A percentile compares a stretch with the other conserved stretches of the same genome.
These are phyloP conservation scores for Sideroxylon spinosum DNA, from an alignment of 179 eudicot genomes.

Conservation along the genomic window DNA sequence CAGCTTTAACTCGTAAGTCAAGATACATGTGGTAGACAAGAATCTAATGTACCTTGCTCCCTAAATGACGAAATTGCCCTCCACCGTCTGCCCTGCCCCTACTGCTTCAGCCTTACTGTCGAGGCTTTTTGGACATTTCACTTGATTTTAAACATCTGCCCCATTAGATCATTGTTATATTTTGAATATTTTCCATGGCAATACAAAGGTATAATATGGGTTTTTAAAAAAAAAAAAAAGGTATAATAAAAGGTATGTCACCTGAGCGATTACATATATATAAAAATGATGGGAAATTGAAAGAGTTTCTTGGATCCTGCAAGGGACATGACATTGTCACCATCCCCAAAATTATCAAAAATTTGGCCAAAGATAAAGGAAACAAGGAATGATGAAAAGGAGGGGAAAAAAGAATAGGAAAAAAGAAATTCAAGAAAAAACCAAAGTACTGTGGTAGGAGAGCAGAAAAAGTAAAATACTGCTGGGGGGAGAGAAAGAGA, in stretches of 20 bases:
- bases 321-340: slow-evolving; percentile 10
- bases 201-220: too few relatives aligned
- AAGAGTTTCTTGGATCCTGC: slow-evolving; percentile 36
- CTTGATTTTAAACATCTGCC: neutral
- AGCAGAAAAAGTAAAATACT: slow-evolving; percentile 16
- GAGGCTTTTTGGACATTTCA: neutral
- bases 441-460: slow-evolving; percentile 20
- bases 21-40: too few relatives aligned
- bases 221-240: too few relatives aligned
- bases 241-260: too few relatives aligned
- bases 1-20: slow-evolving; percentile 4
- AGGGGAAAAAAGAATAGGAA: slow-evolving; percentile 22
- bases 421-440: slow-evolving; percentile 22
- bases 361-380: slow-evolving; percentile 30
- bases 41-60: too few relatives aligned
- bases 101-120: neutral
- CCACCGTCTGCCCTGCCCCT: neutral
- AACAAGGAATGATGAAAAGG: slow-evolving; percentile 41
- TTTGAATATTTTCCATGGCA: too few relatives aligned
- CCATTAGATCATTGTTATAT: neutral
- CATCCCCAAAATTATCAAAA: slow-evolving; percentile 12
- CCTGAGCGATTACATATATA: too few relatives aligned
- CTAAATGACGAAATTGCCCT: slow-evolving; percentile 3
- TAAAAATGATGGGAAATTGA: slow-evolving; percentile 23
- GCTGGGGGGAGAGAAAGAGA: neutral